Base-by-base conservation (phyloP, 2,329 filamentous ascomycete genomes). In the Neoscytalidium dimidiatum region DNA sequence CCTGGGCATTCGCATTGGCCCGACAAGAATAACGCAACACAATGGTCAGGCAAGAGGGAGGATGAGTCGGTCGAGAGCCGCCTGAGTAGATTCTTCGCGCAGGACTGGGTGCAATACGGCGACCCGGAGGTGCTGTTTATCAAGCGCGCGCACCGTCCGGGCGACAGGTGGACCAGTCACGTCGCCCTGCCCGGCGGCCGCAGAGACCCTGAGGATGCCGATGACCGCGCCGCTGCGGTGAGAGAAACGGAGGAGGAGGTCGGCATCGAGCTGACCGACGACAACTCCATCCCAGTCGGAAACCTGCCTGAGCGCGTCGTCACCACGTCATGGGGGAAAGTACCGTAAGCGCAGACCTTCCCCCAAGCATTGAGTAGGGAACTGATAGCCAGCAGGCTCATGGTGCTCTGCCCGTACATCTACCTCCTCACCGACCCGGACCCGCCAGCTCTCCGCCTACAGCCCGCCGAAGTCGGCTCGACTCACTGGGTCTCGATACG, bases 81-180 rank as follows among this genome's bases (percentile, higher is more conserved):
- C 43, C 67, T 88, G 38, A 77, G 85, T 33, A 75, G 80, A 8
- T 90, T 90, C 78, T 91, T 90, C 72, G 77, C 80, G 1, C 86
- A 88, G 69, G 74, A 82, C 17, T 91, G 89, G 89, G 87, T 89
- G 6, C 82, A 85, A 68, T 77, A 88, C 73, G 88, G 88, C 26
- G 85, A 88, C 67, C 85, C 88, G 0, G 89, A 91, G 73, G 79
- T 88, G n/a, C 80, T 91, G 3, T 90, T 91, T 74, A 91, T 91
- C 74, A 91, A 91, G 72, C 81, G 89, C 51, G 86, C 89, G 2
- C 83, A 87, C 3, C 80, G 89, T 41, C 80, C 83, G 63, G 88
- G 88, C 7, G 89, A 91, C 73, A 81, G 88, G 65, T 91, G 89
- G 89, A 90, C 87, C 1, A 84, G 85, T 3, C 89, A 91, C 78